Evolutionary conservation across 208 protist species (phyloP), one percentile per base, ranked within the genome.

Genomic region (Wallacemonas sp.): DNA sequence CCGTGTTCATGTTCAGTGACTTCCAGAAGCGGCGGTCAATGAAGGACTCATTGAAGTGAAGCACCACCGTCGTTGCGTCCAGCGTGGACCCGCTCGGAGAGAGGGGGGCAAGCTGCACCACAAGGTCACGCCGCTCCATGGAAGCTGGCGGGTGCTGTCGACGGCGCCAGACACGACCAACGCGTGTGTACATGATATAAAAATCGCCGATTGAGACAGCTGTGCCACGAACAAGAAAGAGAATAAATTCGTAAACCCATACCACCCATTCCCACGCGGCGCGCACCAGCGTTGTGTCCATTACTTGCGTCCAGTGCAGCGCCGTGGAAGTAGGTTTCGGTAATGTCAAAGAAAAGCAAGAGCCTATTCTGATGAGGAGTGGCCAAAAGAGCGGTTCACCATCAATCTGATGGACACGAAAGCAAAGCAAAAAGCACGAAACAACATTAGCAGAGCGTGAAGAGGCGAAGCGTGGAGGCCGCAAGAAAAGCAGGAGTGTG

Each of bases 11-110:
- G 45, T 69, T 70, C 21, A 92, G 67, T 3, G 79, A 73, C n/a
- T 69, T 73, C 82, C 82, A 87, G 22, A 92, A 67, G 44, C 71
- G 59, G 1, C 79, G 72, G 62, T 92, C 82, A 19, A 92, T 70
- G 41, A 86, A 88, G 15, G 64, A 34, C 30, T 75, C 54, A 49
- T 92, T 86, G 28, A 92, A 53, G 38, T 75, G 62, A 4, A 92
- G 70, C 36, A 84, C 68, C 26, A 86, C 72, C 46, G 76, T 70
- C 15, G 61, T 70, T 27, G 55, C 62, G 31, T 68, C 70, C 17
- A 81, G 59, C 2, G 27, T 65, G 54, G 70, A 88, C 61, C 82
- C 68, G 53, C 60, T 46, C 4, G 81, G 86, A 0, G 79, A 88
- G 14, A 80, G 72, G 15, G 79, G 61, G 8, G 76, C 72, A 21